Evolutionary conservation across 2,329 filamentous ascomycete genomes (phyloP).

Genomic region (Talaromyces sp.): DNA sequence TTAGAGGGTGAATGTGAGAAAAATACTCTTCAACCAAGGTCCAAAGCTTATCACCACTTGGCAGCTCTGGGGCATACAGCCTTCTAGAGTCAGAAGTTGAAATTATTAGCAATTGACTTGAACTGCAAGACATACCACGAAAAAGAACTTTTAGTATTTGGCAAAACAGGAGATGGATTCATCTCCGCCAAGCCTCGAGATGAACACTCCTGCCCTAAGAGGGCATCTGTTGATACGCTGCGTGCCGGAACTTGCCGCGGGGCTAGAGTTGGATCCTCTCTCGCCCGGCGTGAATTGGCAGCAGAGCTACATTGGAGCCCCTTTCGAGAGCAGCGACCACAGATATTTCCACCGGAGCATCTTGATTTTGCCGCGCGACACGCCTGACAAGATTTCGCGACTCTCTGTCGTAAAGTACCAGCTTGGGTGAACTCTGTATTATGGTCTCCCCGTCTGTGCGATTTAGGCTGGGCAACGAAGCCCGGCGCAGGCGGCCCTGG

Average conservation of each 20-base stretch:
- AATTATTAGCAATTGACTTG: neutral
- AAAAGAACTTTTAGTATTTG: neutral
- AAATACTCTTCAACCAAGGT: constrained; percentile 29
- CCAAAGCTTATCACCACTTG: constrained; percentile 11
- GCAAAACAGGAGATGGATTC: neutral
- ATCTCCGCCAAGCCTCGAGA: neutral
- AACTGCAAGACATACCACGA: neutral
- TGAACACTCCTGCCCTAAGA: neutral
- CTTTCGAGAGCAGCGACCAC: constrained; percentile 16
- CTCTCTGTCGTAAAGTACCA: constrained; percentile 21
- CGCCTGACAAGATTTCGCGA: constrained; percentile 20
- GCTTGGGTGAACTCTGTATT: constrained; percentile 20
- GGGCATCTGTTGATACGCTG: neutral
- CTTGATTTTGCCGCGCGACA: constrained; percentile 23
- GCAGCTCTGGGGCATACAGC: constrained; percentile 14
- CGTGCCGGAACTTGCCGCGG: neutral
- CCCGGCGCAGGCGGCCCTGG: constrained; percentile 14
- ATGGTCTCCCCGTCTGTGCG: neutral
- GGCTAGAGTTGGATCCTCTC: neutral
- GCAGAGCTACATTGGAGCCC: constrained; percentile 16
- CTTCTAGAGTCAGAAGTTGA: constrained; percentile 5
- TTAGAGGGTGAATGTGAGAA: constrained; percentile 30
- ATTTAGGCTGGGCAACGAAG: neutral
- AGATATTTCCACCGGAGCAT: constrained; percentile 18
- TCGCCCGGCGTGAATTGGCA: neutral